Evolutionary conservation across 495 filamentous ascomycete genomes (phyloP), one percentile per base, ranked within the genome.

Genomic region (Aspergillus ostianus): DNA sequence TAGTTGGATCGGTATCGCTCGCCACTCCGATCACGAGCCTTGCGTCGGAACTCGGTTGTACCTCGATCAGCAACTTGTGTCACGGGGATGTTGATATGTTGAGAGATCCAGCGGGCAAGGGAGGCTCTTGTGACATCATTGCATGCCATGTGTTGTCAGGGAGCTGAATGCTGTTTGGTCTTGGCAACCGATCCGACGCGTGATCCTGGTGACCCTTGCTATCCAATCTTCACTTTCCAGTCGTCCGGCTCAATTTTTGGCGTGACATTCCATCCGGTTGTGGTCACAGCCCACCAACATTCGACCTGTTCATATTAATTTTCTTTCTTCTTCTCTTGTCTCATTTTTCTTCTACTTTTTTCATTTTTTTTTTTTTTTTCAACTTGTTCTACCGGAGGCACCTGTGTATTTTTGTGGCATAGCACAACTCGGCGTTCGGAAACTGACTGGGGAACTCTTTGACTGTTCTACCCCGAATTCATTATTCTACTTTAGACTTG

Each of bases 361-460:
- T 19, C 36, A 57, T 50, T 41, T 53, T 48, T 23, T 56, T 47
- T 20, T 20, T 60, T 52, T 60, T 45, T 26, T 26, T 26, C 23
- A 9, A 61, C 23, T 36, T 21, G 51, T 29, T 10, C 49, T 48
- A 57, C 54, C 47, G 61, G 62, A 61, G 65, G 62, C 59, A 56
- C 59, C 57, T 53, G 36, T 41, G 36, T 68, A 61, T 68, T 65
- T 56, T 62, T 67, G 65, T 67, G 66, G 66, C 66, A 66, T 69
- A 69, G 66, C 66, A 64, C 66, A 41, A 59, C 66, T 64, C 64
- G 66, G 65, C 61, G 65, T 67, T 67, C 52, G 62, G 65, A 60
- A 50, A 23, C 44, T 51, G 50, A 54, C 51, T 57, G 55, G 55
- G 47, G 29, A 57, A 41, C 36, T 41, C 36, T 41, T 41, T 41